Percentiles rank a stretch among this genome's conserved stretches.
Evolutionary conservation across 83 land plant species (phyloP).

Genomic region (Picea abies): DNA sequence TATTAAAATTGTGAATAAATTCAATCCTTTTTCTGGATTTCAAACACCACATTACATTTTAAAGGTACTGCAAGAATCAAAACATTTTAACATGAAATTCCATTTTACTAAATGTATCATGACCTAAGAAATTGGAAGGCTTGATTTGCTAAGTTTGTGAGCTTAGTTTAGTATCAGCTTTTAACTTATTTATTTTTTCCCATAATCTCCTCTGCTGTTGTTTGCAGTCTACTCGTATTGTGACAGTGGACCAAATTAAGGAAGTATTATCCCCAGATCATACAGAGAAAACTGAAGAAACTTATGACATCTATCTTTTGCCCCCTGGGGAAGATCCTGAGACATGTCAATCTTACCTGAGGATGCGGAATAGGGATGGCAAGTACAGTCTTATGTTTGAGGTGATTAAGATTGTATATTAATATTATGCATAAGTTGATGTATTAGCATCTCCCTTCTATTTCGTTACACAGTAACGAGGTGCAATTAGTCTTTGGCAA

Average conservation of each 20-base stretch:
- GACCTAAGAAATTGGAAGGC: not conserved
- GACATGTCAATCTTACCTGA: too few species aligned
- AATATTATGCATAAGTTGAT: not conserved
- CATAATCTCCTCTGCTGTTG: too few species aligned
- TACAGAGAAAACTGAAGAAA: too few species aligned
- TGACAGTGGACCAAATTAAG: too few species aligned
- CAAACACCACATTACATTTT: constrained; percentile 39
- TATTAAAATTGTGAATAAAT: too few species aligned
- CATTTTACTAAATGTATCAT: not conserved
- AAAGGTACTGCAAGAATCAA: not conserved
- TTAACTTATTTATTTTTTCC: not conserved
- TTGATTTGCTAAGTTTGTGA: not conserved
- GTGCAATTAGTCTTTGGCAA: not conserved
- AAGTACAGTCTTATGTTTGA: too few species aligned
- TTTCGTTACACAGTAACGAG: not conserved
- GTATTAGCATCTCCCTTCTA: not conserved
- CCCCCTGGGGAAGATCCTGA: too few species aligned
- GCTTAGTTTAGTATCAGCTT: not conserved
- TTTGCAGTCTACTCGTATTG: too few species aligned
- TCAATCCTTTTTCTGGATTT: constrained; percentile 21
- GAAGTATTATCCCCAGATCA: too few species aligned
- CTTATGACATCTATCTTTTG: too few species aligned
- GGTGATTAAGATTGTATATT: not conserved
- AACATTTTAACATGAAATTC: too few species aligned
- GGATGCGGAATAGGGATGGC: too few species aligned